A percentile compares a stretch with the other conserved stretches of the same genome.
These are phyloP conservation scores for Triticum timopheevii DNA, from an alignment of 176 grass and related monocot species.

Conservation along the genomic window DNA sequence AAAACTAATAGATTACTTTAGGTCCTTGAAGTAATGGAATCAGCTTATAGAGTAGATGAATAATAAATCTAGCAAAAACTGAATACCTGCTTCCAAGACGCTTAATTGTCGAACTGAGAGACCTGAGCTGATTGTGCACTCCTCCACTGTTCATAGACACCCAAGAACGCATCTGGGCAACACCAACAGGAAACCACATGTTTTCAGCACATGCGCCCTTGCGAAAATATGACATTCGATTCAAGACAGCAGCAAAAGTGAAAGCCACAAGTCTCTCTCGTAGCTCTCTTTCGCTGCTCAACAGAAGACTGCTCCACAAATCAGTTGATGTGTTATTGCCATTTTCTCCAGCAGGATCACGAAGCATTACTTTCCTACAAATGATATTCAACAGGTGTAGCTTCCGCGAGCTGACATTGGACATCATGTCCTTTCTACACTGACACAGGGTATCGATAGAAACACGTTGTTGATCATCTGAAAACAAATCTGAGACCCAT, in stretches of 20 bases:
- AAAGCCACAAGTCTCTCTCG: slow-evolving; percentile 68
- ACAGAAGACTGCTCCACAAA: slow-evolving; percentile 66
- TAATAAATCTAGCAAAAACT: background rate
- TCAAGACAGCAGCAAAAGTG: slow-evolving; percentile 58
- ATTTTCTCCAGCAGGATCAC: slow-evolving; percentile 23
- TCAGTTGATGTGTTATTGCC: slow-evolving; percentile 29
- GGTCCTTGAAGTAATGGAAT: background rate
- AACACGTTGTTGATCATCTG: slow-evolving; percentile 20
- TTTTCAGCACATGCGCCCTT: slow-evolving; percentile 27
- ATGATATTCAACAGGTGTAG: slow-evolving; percentile 76
- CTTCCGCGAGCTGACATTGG: slow-evolving; percentile 52
- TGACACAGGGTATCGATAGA: slow-evolving; percentile 42
- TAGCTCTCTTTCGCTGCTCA: slow-evolving; percentile 65
- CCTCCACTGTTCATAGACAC: slow-evolving; percentile 40
- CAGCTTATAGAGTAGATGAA: background rate
- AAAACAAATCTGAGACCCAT: slow-evolving; percentile 71
- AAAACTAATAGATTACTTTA: background rate
- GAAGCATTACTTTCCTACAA: slow-evolving; percentile 73
- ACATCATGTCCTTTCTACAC: slow-evolving; percentile 20
- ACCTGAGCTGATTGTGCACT: slow-evolving; percentile 43
- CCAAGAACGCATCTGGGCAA: slow-evolving; percentile 77
- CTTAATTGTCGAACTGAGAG: slow-evolving; percentile 53
- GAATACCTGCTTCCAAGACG: slow-evolving; percentile 60
- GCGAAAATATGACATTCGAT: slow-evolving; percentile 13
- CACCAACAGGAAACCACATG: slow-evolving; percentile 58